Conservation (phyloP, 176 grass and related monocot species). For the Lolium perenne region DNA sequence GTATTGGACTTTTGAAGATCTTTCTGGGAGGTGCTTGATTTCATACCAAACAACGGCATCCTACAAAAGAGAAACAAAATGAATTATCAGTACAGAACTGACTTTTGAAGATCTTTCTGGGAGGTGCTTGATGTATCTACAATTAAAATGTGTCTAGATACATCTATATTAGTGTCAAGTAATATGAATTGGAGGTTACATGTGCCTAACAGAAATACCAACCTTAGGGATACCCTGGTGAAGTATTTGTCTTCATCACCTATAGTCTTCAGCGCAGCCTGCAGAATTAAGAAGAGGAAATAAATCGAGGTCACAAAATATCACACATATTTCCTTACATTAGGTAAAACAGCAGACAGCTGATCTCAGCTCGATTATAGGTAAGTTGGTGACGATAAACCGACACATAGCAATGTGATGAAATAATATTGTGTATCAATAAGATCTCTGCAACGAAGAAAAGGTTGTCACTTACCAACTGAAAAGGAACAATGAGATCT, state of each 20-base stretch:
- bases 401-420: background rate
- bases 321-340: conserved; percentile 18
- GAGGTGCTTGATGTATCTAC: too few species aligned
- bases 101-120: too few species aligned
- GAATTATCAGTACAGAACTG: conserved; percentile 4
- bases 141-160: too few species aligned
- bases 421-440: conserved; percentile 13
- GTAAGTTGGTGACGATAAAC: conserved; percentile 24
- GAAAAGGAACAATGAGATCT: conserved; percentile 96
- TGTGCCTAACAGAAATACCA: conserved; percentile 23
- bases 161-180: too few species aligned
- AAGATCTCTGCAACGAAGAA: conserved; percentile 1
- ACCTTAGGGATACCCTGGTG: conserved; percentile 89
- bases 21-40: conserved; percentile 60
- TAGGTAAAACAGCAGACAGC: conserved; percentile 22
- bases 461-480: conserved; percentile 67
- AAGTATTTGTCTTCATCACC: conserved; percentile 98
- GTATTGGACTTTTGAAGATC: conserved; percentile 63
- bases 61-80: conserved; percentile 52
- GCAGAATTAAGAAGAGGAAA: conserved; percentile 46
- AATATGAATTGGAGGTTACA: background rate
- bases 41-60: conserved; percentile 84
- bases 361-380: background rate
- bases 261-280: conserved; percentile 96
- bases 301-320: conserved; percentile 6